phyloP scores from a whole-genome alignment of 139 green algal species.

The Ulvella scutata region DNA sequence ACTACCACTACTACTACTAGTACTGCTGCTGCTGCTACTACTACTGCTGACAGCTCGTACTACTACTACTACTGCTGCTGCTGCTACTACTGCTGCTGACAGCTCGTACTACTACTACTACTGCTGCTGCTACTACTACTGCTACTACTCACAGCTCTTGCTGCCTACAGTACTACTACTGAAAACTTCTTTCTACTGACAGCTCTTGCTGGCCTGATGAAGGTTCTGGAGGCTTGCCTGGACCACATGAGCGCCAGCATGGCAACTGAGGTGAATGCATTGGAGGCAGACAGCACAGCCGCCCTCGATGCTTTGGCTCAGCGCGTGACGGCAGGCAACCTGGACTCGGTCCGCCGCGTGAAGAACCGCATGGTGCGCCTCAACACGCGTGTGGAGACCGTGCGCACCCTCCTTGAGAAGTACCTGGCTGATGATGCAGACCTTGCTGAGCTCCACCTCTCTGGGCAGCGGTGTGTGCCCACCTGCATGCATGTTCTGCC shows the following conservation, averaged over 20 bases:
- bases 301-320: constrained; percentile 14
- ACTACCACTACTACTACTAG: too few species aligned
- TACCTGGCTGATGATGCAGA: constrained; percentile 49
- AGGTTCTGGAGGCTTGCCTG: background rate
- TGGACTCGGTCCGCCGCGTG: constrained; percentile 13
- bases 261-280: background rate
- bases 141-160: too few species aligned
- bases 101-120: too few species aligned
- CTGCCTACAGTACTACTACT: too few species aligned
- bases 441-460: constrained; percentile 37
- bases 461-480: background rate
- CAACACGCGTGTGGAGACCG: constrained; percentile 7
- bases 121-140: too few species aligned
- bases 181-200: too few species aligned
- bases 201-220: background rate
- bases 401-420: constrained; percentile 40
- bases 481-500: background rate
- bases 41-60: too few species aligned
- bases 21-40: too few species aligned
- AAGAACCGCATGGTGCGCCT: constrained; percentile 14
- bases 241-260: background rate
- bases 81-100: too few species aligned
- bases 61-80: too few species aligned
- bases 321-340: constrained; percentile 12
- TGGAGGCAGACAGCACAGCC: constrained; percentile 8